These are phyloP conservation scores for Jamesozyma lodderae DNA, from an alignment of 805 yeast species.

Conservation along the genomic window DNA sequence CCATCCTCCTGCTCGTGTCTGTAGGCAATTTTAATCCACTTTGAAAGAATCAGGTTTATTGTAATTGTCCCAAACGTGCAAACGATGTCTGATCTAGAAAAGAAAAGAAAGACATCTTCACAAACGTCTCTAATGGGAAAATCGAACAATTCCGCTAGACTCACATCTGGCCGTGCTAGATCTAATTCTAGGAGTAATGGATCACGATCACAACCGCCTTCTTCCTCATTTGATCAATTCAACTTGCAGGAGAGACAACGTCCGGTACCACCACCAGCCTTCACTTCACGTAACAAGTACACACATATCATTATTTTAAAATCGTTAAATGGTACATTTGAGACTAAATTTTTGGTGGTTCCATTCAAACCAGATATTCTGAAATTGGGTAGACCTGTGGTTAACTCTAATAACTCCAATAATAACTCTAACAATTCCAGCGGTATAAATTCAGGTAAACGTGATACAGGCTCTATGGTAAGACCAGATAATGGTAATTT, in stretches of 20 bases:
- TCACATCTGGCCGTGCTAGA: constrained; percentile 16
- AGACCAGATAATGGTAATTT: constrained; percentile 78
- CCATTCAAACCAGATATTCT: constrained; percentile 77
- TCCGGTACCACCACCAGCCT: constrained; percentile 5
- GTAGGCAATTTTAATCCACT: too few species aligned
- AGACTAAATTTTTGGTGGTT: constrained; percentile 64
- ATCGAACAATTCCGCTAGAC: not conserved
- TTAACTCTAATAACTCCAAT: constrained; percentile 11
- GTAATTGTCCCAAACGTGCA: too few species aligned
- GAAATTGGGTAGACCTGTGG: constrained; percentile 85
- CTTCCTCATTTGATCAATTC: constrained; percentile 10
- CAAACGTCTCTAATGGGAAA: constrained; percentile 1
- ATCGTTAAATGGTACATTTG: constrained; percentile 76
- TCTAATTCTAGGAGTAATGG: constrained; percentile 26
- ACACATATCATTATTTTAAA: constrained; percentile 59
- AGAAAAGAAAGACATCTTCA: constrained; percentile 1
- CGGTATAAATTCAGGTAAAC: constrained; percentile 30
- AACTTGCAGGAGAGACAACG: not conserved
- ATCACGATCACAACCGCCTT: constrained; percentile 9
- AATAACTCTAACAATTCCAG: constrained; percentile 23
- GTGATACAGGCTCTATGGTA: constrained; percentile 32
- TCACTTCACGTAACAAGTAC: constrained; percentile 24
- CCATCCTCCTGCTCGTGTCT: too few species aligned
- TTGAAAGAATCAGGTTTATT: too few species aligned
- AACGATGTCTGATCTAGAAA: constrained; percentile 6